Percentiles rank a stretch among this genome's conserved stretches.
Conservation (phyloP, 202 grass and related monocot genomes). For the Elaeis oleifera region DNA sequence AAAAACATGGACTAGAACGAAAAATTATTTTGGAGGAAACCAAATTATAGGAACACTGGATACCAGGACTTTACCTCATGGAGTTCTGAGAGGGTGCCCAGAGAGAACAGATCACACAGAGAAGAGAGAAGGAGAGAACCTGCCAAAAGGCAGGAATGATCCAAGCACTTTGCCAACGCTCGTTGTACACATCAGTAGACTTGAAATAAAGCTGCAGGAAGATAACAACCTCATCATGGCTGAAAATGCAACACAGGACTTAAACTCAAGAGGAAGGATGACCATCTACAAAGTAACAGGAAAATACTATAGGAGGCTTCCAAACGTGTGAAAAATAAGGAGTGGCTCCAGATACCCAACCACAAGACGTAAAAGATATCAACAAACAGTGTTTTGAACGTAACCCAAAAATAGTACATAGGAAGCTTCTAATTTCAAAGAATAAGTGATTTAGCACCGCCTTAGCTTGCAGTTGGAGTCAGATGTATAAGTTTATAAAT, state of each 20-base stretch:
- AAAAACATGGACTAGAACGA: too few relatives aligned
- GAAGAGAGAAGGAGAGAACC: constrained; percentile 10
- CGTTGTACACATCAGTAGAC: constrained; percentile 13
- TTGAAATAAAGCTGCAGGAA: constrained; percentile 18
- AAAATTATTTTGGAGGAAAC: too few relatives aligned
- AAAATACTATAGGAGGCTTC: not conserved
- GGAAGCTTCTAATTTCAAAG: too few relatives aligned
- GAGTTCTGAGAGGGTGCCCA: constrained; percentile 17
- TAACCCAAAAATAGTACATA: too few relatives aligned
- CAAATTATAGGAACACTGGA: not conserved
- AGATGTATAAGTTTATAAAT: not conserved
- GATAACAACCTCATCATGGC: not conserved
- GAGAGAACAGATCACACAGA: constrained; percentile 12
- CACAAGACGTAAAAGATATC: too few relatives aligned
- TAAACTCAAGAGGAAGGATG: not conserved
- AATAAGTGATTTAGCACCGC: too few relatives aligned
- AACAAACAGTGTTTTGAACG: too few relatives aligned
- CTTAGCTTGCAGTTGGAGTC: too few relatives aligned
- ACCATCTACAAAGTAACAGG: not conserved
- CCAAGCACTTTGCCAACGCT: constrained; percentile 12
- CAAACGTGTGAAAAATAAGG: too few relatives aligned
- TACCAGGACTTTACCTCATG: constrained; percentile 3
- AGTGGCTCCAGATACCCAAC: too few relatives aligned
- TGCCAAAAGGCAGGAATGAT: constrained; percentile 21
- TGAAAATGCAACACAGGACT: not conserved